These are phyloP conservation scores for Boletus austroedulis DNA, from an alignment of 1,284 basidiomycete genomes.

Conservation along the genomic window DNA sequence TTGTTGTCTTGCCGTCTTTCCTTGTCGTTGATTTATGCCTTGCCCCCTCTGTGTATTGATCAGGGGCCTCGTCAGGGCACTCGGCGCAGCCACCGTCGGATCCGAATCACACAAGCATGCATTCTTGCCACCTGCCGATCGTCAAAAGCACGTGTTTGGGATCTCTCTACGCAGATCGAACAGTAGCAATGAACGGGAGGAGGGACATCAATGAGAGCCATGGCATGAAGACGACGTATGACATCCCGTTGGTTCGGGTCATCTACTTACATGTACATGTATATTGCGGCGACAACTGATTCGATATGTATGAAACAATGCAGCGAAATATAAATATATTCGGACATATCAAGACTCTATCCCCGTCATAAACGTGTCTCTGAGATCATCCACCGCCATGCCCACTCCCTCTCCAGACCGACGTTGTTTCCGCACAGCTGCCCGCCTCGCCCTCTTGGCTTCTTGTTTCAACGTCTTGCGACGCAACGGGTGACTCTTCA, in stretches of 20 bases:
- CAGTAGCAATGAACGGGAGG: not conserved
- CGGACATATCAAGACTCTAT: constrained; percentile 13
- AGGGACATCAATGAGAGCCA: not conserved
- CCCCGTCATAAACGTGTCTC: constrained; percentile 48
- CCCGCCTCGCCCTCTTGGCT: constrained; percentile 55
- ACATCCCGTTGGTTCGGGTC: not conserved
- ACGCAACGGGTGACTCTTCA: constrained; percentile 51
- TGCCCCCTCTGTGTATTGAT: not conserved
- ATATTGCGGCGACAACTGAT: not conserved
- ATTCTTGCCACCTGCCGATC: constrained; percentile 1
- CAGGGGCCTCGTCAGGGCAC: constrained; percentile 29
- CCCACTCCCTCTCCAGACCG: constrained; percentile 13
- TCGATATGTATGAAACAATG: too few species aligned
- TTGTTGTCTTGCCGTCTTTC: not conserved
- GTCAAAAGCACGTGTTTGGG: constrained; percentile 5
- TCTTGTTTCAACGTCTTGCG: constrained; percentile 57
- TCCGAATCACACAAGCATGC: constrained; percentile 11
- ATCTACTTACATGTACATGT: not conserved
- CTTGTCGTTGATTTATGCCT: not conserved
- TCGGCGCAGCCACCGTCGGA: constrained; percentile 24
- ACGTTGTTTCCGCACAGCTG: constrained; percentile 28
- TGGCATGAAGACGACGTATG: not conserved
- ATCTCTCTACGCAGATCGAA: constrained; percentile 6
- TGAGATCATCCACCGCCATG: constrained; percentile 44
- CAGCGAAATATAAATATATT: not conserved